Conservation (phyloP, 2,329 filamentous ascomycete genomes). For the Zymoseptoria pseudotritici region DNA sequence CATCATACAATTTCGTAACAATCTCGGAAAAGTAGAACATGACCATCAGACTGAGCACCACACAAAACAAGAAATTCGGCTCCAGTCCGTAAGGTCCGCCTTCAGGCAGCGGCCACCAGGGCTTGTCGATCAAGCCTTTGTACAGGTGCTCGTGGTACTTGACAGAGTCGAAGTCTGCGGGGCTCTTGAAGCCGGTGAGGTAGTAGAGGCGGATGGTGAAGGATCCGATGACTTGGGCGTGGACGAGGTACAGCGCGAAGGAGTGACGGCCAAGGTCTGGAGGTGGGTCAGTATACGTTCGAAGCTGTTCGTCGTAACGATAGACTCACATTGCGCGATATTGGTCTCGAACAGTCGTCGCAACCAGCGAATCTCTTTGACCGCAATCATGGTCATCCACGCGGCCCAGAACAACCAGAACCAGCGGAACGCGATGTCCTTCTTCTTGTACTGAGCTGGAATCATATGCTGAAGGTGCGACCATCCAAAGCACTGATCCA, state of each 20-base stretch:
- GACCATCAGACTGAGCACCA: conserved; percentile 17
- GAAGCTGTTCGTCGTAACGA: neutral
- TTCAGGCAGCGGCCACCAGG: conserved; percentile 22
- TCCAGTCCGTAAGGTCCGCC: conserved; percentile 19
- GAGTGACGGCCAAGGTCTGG: conserved; percentile 52
- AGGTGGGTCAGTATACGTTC: neutral
- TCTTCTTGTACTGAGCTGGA: conserved; percentile 17
- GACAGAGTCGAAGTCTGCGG: conserved; percentile 12
- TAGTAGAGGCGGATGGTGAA: conserved; percentile 43
- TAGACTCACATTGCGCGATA: conserved; percentile 17
- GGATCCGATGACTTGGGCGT: conserved; percentile 53
- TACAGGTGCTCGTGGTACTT: conserved; percentile 13
- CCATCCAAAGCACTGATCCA: conserved; percentile 20
- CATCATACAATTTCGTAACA: conserved; percentile 21
- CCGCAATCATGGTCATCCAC: conserved; percentile 17
- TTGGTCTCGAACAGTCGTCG: conserved; percentile 19
- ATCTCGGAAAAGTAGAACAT: conserved; percentile 23
- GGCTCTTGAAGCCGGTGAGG: conserved; percentile 20
- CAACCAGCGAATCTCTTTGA: conserved; percentile 20
- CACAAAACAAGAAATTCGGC: conserved; percentile 20
- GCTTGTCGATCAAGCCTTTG: conserved; percentile 16
- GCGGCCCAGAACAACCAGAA: conserved; percentile 53
- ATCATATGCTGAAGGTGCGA: conserved; percentile 16
- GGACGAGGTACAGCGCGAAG: conserved; percentile 56
- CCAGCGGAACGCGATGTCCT: conserved; percentile 20